Percentiles rank a stretch among this genome's conserved stretches.
phyloP scores from a whole-genome alignment of 1,284 basidiomycete genomes.

The Hymenochaete sp. region DNA sequence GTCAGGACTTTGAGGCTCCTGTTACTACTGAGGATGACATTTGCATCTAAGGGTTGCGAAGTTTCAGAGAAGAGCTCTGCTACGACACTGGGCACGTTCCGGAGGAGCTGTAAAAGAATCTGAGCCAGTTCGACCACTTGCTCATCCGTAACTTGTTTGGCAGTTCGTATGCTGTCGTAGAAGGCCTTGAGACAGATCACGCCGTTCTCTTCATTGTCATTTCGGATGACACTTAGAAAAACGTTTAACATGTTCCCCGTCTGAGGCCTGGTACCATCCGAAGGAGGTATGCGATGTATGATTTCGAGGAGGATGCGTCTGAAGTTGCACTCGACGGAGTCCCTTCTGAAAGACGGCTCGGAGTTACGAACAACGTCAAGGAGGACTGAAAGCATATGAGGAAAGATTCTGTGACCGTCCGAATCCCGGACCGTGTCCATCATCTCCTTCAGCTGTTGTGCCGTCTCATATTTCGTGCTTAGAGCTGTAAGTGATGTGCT shows the following conservation, averaged over 20 bases:
- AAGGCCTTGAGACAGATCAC: conserved; percentile 87
- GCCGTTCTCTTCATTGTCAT: conserved; percentile 97
- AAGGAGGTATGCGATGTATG: conserved; percentile 79
- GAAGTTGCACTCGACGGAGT: conserved; percentile 78
- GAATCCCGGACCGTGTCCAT: conserved; percentile 79
- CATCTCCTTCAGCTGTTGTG: conserved; percentile 79
- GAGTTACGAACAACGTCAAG: conserved; percentile 73
- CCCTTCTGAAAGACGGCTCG: conserved; percentile 70
- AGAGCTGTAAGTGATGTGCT: conserved; percentile 41
- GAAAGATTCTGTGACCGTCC: conserved; percentile 67
- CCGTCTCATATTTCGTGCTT: conserved; percentile 58
- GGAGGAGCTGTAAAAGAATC: conserved; percentile 69
- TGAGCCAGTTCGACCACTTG: conserved; percentile 68
- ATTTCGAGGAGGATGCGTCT: conserved; percentile 83
- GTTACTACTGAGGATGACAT: conserved; percentile 56
- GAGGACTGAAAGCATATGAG: conserved; percentile 71
- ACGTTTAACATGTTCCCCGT: conserved; percentile 63
- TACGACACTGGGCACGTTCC: conserved; percentile 70
- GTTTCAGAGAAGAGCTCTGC: conserved; percentile 67
- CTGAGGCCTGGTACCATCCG: conserved; percentile 71
- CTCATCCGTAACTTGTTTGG: conserved; percentile 69
- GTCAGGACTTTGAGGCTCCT: conserved; percentile 92
- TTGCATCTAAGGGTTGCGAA: conserved; percentile 46
- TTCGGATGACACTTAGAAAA: conserved; percentile 75
- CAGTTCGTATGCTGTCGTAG: conserved; percentile 71